Base-by-base conservation (phyloP, 768 basidiomycete species). In the Chalciporus pseudorubinellus region DNA sequence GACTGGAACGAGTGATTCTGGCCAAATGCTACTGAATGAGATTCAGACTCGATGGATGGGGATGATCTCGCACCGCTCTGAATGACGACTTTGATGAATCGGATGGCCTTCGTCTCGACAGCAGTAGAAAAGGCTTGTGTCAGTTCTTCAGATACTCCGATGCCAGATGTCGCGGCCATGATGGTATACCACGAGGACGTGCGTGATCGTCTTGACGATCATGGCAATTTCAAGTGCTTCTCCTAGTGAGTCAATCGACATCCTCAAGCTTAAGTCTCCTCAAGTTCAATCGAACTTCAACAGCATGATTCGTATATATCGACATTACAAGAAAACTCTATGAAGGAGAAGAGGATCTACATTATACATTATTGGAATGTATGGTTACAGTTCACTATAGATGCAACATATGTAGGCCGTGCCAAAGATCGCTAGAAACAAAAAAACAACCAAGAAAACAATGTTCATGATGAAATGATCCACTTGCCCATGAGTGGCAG, bases 1-100 rank as follows among this genome's bases (percentile, higher is more conserved):
- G 10, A 85, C 82, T 49, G 78, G 77, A 11, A 89, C 79, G 50
- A 92, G 82, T 9, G 79, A 76, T 69, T 92, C 91, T 91, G 67
- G 31, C 46, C 24, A 36, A 50, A 42, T 39, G 51, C 26, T 6
- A 59, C 40, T 47, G 31, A 24, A 65, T 70, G 56, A 73, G 67
- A 59, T 46, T 52, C 39, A 47, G 47, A 52, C 45, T 22, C 19
- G 39, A 48, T 48, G 48, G 48, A 44, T 51, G 19, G 34, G 19
- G 8, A 54, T 22, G 38, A 50, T 54, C 59, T 72, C 70, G 62
- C 69, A 91, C 91, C 91, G 65, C 92, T 82, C 54, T 72, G 71
- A 63, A 93, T 91, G 42, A 77, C 76, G 55, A 92, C 76, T 67
- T 89, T 89, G 70, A 93, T 73, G 69, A 92, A 92, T 39, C 91